Conservation (phyloP, 768 basidiomycete species). For the Candolleomyces eurysporus region DNA sequence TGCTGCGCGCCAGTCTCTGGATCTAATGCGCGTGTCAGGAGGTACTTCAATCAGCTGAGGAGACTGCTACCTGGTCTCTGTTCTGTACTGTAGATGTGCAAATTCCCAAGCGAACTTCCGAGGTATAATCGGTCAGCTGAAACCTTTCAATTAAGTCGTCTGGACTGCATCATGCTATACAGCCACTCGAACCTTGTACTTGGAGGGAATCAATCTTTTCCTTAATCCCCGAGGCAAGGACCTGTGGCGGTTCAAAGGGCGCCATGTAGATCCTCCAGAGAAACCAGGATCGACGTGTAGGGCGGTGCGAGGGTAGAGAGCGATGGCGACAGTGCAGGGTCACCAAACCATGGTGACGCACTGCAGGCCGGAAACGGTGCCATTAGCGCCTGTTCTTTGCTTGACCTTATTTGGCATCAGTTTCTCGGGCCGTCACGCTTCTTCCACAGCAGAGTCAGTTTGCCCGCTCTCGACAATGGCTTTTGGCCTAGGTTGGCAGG, state of each 20-base stretch:
- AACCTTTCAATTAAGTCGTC: slow-evolving; percentile 2
- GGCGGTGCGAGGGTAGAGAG: too few relatives aligned
- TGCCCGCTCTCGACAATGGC: too few relatives aligned
- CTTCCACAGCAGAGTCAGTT: too few relatives aligned
- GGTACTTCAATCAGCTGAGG: too few relatives aligned
- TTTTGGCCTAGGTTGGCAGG: too few relatives aligned
- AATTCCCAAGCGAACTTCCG: slow-evolving; percentile 33
- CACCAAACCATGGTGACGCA: too few relatives aligned
- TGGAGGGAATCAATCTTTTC: slow-evolving; percentile 46
- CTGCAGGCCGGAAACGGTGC: too few relatives aligned
- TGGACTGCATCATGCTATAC: background rate
- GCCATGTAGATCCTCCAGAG: slow-evolving; percentile 23
- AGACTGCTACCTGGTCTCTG: slow-evolving; percentile 13
- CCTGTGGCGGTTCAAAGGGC: slow-evolving; percentile 34
- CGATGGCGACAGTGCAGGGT: too few relatives aligned
- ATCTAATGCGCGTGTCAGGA: slow-evolving; percentile 24
- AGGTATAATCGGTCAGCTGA: slow-evolving; percentile 46
- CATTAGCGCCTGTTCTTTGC: background rate
- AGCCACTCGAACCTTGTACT: slow-evolving; percentile 37
- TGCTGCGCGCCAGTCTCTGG: slow-evolving; percentile 11
- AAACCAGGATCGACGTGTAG: background rate
- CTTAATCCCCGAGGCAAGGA: slow-evolving; percentile 41
- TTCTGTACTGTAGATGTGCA: slow-evolving; percentile 32
- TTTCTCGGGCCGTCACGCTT: background rate
- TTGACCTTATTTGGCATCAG: background rate